A percentile compares a stretch with the other conserved stretches of the same genome.
Evolutionary conservation across 108 stramenopile species (phyloP).

Genomic region (Nitzschia inconspicua): DNA sequence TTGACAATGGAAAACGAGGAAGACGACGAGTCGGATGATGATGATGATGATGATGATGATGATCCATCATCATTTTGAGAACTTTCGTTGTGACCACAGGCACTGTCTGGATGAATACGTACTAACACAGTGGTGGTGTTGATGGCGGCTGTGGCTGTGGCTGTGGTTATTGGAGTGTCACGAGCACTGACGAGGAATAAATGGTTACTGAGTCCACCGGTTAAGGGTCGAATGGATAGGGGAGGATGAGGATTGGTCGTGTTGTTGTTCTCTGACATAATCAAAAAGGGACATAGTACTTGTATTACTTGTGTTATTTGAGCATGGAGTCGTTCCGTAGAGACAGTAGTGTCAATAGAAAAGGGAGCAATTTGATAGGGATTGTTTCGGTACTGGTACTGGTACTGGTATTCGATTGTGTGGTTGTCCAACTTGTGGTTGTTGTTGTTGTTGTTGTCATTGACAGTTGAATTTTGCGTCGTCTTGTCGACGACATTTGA

Average conservation of each 20-base stretch:
- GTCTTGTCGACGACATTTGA: too few species aligned
- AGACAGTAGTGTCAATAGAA: constrained; percentile 1
- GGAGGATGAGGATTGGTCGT: neutral
- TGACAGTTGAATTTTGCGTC: too few species aligned
- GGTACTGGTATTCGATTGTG: neutral
- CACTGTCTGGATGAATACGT: constrained; percentile 37
- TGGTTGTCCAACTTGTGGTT: neutral
- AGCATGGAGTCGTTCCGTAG: neutral
- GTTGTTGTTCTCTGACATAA: neutral
- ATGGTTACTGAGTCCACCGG: constrained; percentile 44
- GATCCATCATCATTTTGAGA: neutral
- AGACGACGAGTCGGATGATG: neutral
- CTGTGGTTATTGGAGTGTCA: neutral
- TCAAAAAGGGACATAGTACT: constrained; percentile 3
- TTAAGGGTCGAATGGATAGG: constrained; percentile 23
- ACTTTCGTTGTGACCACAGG: neutral
- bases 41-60: neutral
- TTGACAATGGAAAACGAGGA: constrained; percentile 14
- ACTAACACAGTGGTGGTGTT: constrained; percentile 17
- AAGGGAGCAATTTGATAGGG: neutral
- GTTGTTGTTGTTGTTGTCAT: constrained; percentile 2
- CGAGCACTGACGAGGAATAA: constrained; percentile 25
- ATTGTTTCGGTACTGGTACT: constrained; percentile 1
- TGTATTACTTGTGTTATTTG: neutral
- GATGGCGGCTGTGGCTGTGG: neutral